Base-by-base conservation (phyloP, 2,329 filamentous ascomycete genomes). In the Camptophora hylomeconis region DNA sequence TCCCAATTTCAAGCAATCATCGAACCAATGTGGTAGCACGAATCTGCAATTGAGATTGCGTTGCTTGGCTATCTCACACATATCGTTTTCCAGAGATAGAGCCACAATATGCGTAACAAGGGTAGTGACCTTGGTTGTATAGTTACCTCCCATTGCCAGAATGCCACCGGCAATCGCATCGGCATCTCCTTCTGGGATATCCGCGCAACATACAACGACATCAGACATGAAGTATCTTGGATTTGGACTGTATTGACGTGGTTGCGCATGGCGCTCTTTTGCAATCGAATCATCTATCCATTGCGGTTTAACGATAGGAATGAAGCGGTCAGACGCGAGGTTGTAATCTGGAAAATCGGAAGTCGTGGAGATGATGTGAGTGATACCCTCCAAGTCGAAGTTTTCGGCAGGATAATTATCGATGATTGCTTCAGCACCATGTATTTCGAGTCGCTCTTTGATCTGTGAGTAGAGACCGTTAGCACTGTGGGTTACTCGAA, bases 1-100 rank as follows among this genome's bases (percentile, higher is more conserved):
- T 27, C 87, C 86, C 16, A 98, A 71, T 54, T 81, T 89, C 42
- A 98, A 70, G 55, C 89, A 98, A 51, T 94, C 87, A 45, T 95
- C 87, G 49, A 98, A 94, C 84, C 80, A 86, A 38, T 35, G 26
- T 20, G 89, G 89, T 29, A 98, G 63, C 11, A 98, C 81, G 35
- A 94, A 78, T 54, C 83, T 86, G 53, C 73, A 73, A 31, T 72
- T 73, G 30, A 81, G 61, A 2, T 67, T 68, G 52, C 76, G 92
- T 6, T 66, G 59, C 23, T 62, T 40, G 1, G 76, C 78, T 30
- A 71, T 50, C 36, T 66, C 49, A 37, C 77, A 80, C 50, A 84
- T 83, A 3, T 74, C 69, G 32, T 86, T 71, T 18, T 86, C 75
- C 51, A 79, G 64, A 4, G 72, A 73, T 36, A 93, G 60, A 4